Evolutionary conservation across 139 green algal species (phyloP), one percentile per base, ranked within the genome.

Genomic region (Chlorokybus atmophyticus): DNA sequence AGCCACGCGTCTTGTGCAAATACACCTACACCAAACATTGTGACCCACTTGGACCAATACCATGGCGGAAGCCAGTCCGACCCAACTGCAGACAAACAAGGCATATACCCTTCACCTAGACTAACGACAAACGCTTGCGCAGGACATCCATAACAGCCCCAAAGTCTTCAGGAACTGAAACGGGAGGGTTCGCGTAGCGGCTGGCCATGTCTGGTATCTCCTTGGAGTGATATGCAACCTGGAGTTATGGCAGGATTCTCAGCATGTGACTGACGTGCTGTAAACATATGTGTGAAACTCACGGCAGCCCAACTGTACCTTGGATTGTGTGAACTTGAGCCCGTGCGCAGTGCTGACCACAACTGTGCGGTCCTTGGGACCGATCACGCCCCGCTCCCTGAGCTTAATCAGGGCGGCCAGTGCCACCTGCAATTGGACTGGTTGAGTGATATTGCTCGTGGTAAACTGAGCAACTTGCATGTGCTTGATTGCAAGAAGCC

Each of bases 301-400:
- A 17, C 38, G 17, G 14, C 38, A 44, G 38, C 17, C 38, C 14
- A 44, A 44, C 38, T 23, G 17, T 26, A 94, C 83, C 83, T 98
- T 98, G 67, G 70, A 84, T 60, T 93, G 82, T 10, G 87, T 77
- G 65, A 99, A 99, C 79, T 99, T 99, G 52, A 99, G 83, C 32
- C 91, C 91, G 75, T 97, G 91, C 6, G 91, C 91, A 27, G 91
- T 99, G 73, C 56, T 82, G 5, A 97, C 86, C 0, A 97, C 88
- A 0, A 99, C 89, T 1, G 85, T 94, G 35, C 84, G 69, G 71
- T 99, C 91, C 35, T 58, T 80, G 31, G 84, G 75, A 10, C 54
- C 79, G 57, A 98, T 98, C 0, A 90, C 81, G 32, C 80, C 74
- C 10, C 68, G 64, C 57, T 89, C 82, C 1, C 87, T 70, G 51